Conservation (phyloP, 2,329 filamentous ascomycete genomes). For the Emergomyces orientalis region DNA sequence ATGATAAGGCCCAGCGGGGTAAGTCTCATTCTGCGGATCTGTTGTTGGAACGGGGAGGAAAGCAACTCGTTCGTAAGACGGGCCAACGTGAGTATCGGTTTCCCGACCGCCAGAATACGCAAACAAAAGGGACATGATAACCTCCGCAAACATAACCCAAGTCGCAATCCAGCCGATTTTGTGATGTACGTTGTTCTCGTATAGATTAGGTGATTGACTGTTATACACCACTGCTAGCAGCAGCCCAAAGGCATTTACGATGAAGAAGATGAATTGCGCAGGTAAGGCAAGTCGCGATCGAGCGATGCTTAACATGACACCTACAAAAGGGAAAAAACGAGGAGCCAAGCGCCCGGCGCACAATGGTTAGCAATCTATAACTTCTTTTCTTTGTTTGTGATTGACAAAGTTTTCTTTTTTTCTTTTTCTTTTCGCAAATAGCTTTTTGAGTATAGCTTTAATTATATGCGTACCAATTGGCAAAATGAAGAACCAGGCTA, state of each 20-base stretch:
- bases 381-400: neutral
- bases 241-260: conserved; percentile 54
- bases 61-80: conserved; percentile 43
- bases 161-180: conserved; percentile 79
- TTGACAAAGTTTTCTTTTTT: neutral
- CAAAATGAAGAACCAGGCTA: conserved; percentile 63
- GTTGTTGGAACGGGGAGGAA: conserved; percentile 56
- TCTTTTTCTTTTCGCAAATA: neutral
- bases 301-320: conserved; percentile 76
- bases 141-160: conserved; percentile 60
- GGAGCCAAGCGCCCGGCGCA: conserved; percentile 5
- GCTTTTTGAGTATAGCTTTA: neutral
- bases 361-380: conserved; percentile 5
- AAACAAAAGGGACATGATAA: conserved; percentile 57
- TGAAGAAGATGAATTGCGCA: conserved; percentile 59
- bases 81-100: conserved; percentile 18
- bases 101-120: conserved; percentile 45
- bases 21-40: conserved; percentile 45
- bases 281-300: conserved; percentile 64
- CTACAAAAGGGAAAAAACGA: conserved; percentile 35
- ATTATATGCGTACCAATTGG: conserved; percentile 53
- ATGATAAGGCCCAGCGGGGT: conserved; percentile 23
- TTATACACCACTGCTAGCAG: conserved; percentile 65
- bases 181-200: conserved; percentile 79
- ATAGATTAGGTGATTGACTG: conserved; percentile 71